These are phyloP conservation scores for Durio zibethinus DNA, from an alignment of 345 rosid species.

Conservation along the genomic window DNA sequence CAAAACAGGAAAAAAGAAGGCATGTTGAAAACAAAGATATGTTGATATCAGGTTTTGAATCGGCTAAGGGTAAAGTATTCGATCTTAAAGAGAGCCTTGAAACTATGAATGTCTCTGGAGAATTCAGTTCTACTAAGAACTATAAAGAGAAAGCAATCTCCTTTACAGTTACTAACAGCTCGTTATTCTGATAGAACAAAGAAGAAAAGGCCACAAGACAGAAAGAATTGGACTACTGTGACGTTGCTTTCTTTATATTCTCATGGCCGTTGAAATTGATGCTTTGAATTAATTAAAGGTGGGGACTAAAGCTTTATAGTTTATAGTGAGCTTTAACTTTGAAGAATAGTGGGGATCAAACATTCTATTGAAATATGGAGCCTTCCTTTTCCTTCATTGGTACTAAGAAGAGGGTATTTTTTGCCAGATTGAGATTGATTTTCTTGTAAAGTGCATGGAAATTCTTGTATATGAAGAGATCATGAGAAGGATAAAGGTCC, in stretches of 20 bases:
- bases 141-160: neutral
- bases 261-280: neutral
- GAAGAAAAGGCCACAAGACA: neutral
- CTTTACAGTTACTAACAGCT: neutral
- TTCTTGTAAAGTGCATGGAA: neutral
- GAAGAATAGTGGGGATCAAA: neutral
- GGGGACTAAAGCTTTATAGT: neutral
- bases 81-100: neutral
- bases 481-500: neutral
- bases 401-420: neutral
- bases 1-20: no score
- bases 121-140: neutral
- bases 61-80: neutral
- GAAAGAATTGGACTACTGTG: neutral
- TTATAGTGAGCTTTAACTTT: neutral
- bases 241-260: neutral
- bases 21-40: neutral
- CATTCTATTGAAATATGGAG: neutral
- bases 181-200: neutral
- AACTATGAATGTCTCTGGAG: neutral
- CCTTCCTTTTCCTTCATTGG: neutral
- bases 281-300: neutral
- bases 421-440: no score
- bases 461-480: neutral
- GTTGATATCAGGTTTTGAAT: neutral